These are phyloP conservation scores for Polygonum maritimum DNA, from an alignment of 148 eudicot genomes.

Conservation along the genomic window DNA sequence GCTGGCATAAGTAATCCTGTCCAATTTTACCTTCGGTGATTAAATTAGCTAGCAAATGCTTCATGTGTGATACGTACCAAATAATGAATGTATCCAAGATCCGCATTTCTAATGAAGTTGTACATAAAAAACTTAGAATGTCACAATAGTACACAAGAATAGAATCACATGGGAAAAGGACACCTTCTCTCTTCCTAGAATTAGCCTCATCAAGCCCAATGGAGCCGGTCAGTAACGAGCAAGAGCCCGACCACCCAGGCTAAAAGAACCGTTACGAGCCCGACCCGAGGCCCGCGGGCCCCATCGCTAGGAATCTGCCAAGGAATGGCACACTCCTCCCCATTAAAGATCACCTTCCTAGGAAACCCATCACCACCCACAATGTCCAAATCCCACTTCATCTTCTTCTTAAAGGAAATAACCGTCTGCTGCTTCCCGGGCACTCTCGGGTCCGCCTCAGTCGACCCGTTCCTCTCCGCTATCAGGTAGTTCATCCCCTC, in stretches of 20 bases:
- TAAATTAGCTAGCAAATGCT: not conserved
- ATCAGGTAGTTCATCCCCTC: slow-evolving; percentile 39
- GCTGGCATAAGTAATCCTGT: too few relatives aligned
- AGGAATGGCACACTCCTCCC: slow-evolving; percentile 67
- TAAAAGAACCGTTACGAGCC: slow-evolving; percentile 14
- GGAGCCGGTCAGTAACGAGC: slow-evolving; percentile 5
- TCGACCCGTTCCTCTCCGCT: slow-evolving; percentile 41
- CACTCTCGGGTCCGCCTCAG: slow-evolving; percentile 25
- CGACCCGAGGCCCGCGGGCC: not conserved
- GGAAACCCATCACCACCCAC: slow-evolving; percentile 45
- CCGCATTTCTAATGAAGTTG: not conserved
- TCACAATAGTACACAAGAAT: not conserved
- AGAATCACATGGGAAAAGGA: not conserved
- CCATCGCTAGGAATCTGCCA: slow-evolving; percentile 19
- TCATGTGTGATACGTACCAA: not conserved
- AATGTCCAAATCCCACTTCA: slow-evolving; percentile 19
- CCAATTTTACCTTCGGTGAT: too few relatives aligned
- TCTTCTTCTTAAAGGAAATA: slow-evolving; percentile 36
- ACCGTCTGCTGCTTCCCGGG: slow-evolving; percentile 64
- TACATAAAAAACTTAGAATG: not conserved
- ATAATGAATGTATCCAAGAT: not conserved
- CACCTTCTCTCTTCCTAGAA: not conserved
- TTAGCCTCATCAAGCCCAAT: not conserved
- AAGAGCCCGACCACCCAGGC: not conserved
- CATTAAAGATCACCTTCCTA: slow-evolving; percentile 36